Evolutionary conservation across 805 yeast genomes (phyloP).

Genomic region (Saccharomycopsis selenospora): DNA sequence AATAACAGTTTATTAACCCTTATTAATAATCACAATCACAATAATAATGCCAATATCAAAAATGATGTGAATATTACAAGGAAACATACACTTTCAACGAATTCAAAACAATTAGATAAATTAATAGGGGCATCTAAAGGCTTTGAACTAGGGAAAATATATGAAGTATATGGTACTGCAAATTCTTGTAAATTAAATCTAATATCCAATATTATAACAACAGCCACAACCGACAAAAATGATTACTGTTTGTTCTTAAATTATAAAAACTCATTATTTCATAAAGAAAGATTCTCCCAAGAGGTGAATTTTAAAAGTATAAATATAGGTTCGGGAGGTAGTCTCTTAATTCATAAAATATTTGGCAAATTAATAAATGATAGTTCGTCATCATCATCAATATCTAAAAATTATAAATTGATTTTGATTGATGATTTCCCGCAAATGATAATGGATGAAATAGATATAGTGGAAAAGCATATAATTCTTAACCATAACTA

Average conservation of each 20-base stretch:
- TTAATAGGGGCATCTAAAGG: constrained; percentile 5
- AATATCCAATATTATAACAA: constrained; percentile 2
- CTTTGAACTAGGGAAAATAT: constrained; percentile 15
- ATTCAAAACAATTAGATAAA: not conserved
- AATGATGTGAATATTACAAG: not conserved
- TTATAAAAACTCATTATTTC: constrained; percentile 9
- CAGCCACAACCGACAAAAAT: not conserved
- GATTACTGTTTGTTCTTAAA: constrained; percentile 13
- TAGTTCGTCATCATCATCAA: not conserved
- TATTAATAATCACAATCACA: not conserved
- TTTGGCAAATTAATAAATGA: not conserved
- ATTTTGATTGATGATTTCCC: constrained; percentile 19
- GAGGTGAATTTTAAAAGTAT: constrained; percentile 1
- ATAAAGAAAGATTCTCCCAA: not conserved
- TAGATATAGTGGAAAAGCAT: constrained; percentile 5
- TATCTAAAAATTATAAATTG: constrained; percentile 7
- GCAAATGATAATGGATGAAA: constrained; percentile 7
- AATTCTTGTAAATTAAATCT: constrained; percentile 4
- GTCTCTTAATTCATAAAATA: constrained; percentile 3
- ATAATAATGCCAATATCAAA: not conserved
- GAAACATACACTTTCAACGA: not conserved
- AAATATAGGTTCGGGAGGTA: constrained; percentile 1
- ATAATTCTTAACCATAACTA: constrained; percentile 3
- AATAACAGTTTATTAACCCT: not conserved
- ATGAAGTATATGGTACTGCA: constrained; percentile 16